Percentiles rank a stretch among this genome's conserved stretches.
phyloP scores from a whole-genome alignment of 2,329 filamentous ascomycete species.

The Pseudogymnoascus sp. region DNA sequence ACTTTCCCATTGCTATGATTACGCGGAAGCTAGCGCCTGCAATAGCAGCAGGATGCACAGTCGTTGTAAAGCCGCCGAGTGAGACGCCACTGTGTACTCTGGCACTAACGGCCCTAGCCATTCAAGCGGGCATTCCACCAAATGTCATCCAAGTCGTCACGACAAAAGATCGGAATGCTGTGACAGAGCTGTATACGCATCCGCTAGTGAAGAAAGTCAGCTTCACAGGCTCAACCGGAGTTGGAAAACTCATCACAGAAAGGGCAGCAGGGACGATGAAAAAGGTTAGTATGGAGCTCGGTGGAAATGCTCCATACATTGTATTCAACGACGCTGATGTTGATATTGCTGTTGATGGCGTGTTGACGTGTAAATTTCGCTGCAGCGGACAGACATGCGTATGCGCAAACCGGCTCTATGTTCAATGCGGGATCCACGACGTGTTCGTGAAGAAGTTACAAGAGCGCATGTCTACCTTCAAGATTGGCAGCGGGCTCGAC shows the following conservation, averaged over 20 bases:
- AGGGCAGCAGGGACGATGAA: conserved; percentile 55
- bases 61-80: conserved; percentile 66
- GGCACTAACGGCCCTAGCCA: conserved; percentile 46
- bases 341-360: conserved; percentile 44
- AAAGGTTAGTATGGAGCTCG: conserved; percentile 58
- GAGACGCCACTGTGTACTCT: conserved; percentile 56
- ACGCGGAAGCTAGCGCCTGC: conserved; percentile 62
- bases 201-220: conserved; percentile 55
- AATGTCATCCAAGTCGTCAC: conserved; percentile 57
- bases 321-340: conserved; percentile 60
- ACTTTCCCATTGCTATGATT: conserved; percentile 63
- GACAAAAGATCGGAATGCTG: conserved; percentile 32
- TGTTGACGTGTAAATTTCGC: conserved; percentile 47
- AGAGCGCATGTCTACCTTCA: conserved; percentile 44
- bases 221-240: conserved; percentile 54
- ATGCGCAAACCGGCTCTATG: conserved; percentile 58
- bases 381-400: conserved; percentile 61
- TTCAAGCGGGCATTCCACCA: conserved; percentile 49
- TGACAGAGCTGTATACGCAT: conserved; percentile 46
- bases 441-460: conserved; percentile 51
- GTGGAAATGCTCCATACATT: conserved; percentile 59
- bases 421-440: conserved; percentile 57
- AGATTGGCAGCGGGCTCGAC: conserved; percentile 55
- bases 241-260: conserved; percentile 56
- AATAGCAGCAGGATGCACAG: conserved; percentile 65